Conservation (phyloP, 352 stramenopile genomes). For the Phytophthora sp. region DNA sequence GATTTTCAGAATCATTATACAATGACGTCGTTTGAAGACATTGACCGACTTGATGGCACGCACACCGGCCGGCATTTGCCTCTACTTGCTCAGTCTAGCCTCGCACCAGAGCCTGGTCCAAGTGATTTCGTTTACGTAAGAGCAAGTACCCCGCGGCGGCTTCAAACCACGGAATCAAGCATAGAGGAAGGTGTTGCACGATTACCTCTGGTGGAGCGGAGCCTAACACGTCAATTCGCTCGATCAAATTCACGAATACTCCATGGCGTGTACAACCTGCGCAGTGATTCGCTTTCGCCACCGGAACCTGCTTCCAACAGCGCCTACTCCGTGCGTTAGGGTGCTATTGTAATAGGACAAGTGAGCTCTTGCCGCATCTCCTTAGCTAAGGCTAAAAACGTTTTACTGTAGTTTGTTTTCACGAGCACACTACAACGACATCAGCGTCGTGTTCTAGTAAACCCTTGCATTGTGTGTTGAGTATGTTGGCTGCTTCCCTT, state of each 20-base stretch:
- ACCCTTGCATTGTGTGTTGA: too few relatives aligned
- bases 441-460: too few relatives aligned
- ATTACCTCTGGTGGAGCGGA: neutral
- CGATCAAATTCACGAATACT: constrained; percentile 19
- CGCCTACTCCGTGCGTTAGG: neutral
- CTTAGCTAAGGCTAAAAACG: too few relatives aligned
- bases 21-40: constrained; percentile 19
- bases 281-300: neutral
- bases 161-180: constrained; percentile 2
- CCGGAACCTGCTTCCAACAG: constrained; percentile 8
- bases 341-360: too few relatives aligned
- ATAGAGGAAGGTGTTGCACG: constrained; percentile 1
- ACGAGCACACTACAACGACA: too few relatives aligned
- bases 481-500: too few relatives aligned
- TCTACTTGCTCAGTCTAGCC: constrained; percentile 21
- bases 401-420: too few relatives aligned
- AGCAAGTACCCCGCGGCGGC: constrained; percentile 8
- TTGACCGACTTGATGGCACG: neutral
- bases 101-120: constrained; percentile 15
- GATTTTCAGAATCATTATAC: constrained; percentile 3
- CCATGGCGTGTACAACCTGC: constrained; percentile 23
- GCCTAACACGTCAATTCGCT: constrained; percentile 5
- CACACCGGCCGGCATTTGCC: constrained; percentile 13
- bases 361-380: constrained; percentile 3
- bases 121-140: constrained; percentile 24